Percentiles rank a stretch among this genome's conserved stretches.
Evolutionary conservation across 163 green algal species (phyloP).

Genomic region (Scenedesmus sp.): DNA sequence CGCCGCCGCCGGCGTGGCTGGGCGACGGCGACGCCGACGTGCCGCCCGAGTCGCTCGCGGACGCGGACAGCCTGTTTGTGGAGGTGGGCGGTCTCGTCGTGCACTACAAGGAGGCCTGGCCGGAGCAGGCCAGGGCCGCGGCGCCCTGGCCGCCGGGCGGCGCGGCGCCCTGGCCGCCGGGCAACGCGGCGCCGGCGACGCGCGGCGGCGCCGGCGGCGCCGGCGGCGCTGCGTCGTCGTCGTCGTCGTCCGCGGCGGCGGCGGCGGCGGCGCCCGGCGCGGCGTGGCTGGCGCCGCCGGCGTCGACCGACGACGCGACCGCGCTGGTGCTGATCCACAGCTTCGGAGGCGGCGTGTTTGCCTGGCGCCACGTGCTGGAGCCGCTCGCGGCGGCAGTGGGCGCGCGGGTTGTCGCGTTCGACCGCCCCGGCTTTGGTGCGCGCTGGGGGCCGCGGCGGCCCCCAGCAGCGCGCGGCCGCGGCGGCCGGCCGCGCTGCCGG

Average conservation of each 20-base stretch:
- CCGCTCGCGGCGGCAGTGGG: slow-evolving; percentile 63
- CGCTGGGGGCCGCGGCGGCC: too few relatives aligned
- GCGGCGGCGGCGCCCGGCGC: too few relatives aligned
- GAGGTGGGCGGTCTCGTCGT: not conserved
- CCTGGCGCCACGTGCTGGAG: slow-evolving; percentile 83
- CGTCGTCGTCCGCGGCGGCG: too few relatives aligned
- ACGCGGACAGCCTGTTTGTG: slow-evolving; percentile 9
- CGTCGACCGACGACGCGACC: not conserved
- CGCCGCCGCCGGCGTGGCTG: too few relatives aligned
- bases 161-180: too few relatives aligned
- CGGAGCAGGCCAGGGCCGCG: not conserved
- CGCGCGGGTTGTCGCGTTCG: slow-evolving; percentile 68
- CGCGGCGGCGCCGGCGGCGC: too few relatives aligned
- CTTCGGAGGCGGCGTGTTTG: slow-evolving; percentile 46
- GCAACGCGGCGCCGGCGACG: too few relatives aligned
- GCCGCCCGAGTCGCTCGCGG: slow-evolving; percentile 15
- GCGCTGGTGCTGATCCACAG: slow-evolving; percentile 31
- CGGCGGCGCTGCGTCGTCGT: too few relatives aligned
- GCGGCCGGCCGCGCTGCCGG: too few relatives aligned
- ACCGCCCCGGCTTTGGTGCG: slow-evolving; percentile 73
- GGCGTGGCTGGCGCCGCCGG: not conserved
- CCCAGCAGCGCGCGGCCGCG: too few relatives aligned
- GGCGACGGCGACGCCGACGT: not conserved
- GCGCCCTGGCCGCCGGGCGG: not conserved
- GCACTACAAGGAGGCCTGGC: slow-evolving; percentile 20